Evolutionary conservation across 1,139 yeast species (phyloP).

Genomic region (Debaryomyces sp.): DNA sequence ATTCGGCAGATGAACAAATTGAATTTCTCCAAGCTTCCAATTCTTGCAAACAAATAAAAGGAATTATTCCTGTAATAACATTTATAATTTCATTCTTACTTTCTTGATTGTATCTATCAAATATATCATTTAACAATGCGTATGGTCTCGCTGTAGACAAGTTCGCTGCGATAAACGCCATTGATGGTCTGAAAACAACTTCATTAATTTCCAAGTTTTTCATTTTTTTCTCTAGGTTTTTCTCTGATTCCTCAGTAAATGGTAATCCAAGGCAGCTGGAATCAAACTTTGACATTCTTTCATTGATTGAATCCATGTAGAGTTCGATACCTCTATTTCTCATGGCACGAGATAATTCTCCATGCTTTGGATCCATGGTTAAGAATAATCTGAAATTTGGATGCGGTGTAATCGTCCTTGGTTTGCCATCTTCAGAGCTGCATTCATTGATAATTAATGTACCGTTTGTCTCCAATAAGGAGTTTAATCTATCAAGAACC

Average conservation of each 20-base stretch:
- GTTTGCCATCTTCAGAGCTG: conserved; percentile 76
- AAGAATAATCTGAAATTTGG: conserved; percentile 82
- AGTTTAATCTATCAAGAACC: conserved; percentile 90
- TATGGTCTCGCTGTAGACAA: conserved; percentile 27
- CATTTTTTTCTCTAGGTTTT: conserved; percentile 15
- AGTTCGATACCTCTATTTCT: conserved; percentile 95
- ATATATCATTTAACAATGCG: conserved; percentile 32
- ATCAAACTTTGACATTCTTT: conserved; percentile 61
- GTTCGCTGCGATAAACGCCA: conserved; percentile 23
- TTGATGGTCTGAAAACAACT: conserved; percentile 17
- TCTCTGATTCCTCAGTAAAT: conserved; percentile 11
- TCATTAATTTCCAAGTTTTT: conserved; percentile 17
- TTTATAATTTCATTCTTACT: conserved; percentile 17
- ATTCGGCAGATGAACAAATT: conserved; percentile 18
- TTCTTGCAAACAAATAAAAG: conserved; percentile 24
- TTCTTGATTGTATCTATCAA: conserved; percentile 12
- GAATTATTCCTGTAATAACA: conserved; percentile 31
- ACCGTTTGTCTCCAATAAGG: conserved; percentile 86
- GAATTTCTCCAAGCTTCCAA: conserved; percentile 19
- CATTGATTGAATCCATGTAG: conserved; percentile 55
- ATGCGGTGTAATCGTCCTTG: conserved; percentile 79
- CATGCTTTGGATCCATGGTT: conserved; percentile 89
- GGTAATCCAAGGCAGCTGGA: conserved; percentile 21
- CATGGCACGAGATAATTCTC: conserved; percentile 97
- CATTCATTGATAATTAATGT: conserved; percentile 86